Evolutionary conservation across 1,139 yeast species (phyloP), one percentile per base, ranked within the genome.

Genomic region (Blastobotrys serpentis): DNA sequence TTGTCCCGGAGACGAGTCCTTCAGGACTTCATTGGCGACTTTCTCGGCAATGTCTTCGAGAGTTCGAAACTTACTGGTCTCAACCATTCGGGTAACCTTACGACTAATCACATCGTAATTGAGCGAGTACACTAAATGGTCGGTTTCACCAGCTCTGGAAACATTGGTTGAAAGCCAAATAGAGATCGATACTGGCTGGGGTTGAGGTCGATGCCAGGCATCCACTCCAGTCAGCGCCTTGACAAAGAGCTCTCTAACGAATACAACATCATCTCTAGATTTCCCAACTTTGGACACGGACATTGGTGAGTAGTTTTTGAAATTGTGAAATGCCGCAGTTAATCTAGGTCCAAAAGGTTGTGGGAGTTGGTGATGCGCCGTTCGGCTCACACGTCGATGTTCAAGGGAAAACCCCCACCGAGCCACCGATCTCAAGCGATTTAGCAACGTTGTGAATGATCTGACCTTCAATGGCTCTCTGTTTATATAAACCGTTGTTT

Each of bases 41-140:
- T 71, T 66, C 50, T 75, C 77, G 1, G 85, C 88, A n/a, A 87
- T 73, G 22, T 75, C 76, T 78, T 75, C 60, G 69, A 73, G 73
- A 73, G 84, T 79, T 45, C 66, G 65, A 55, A 67, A 72, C 50
- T 71, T 73, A 56, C 75, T 68, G 2, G 67, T 53, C 50, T 72
- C 77, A 61, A 83, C 77, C 57, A 67, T 75, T n/a, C 74, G 72
- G 34, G 76, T 66, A 32, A 86, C 71, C 44, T 81, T 79, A 46
- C 88, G 72, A 2, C 90, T 80, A 11, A 90, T 77, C 10, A 82
- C 90, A 1, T 96, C 97, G 67, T 90, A 90, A 66, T 89, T 90
- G 56, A 90, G 76, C 4, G 96, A 85, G 62, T 85, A 81, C 51
- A 80, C 78, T 58, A 90, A 73, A 63, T 88, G 89, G 65, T 90